phyloP scores from a whole-genome alignment of 2,329 filamentous ascomycete genomes.

The Lachnellula willkommii region DNA sequence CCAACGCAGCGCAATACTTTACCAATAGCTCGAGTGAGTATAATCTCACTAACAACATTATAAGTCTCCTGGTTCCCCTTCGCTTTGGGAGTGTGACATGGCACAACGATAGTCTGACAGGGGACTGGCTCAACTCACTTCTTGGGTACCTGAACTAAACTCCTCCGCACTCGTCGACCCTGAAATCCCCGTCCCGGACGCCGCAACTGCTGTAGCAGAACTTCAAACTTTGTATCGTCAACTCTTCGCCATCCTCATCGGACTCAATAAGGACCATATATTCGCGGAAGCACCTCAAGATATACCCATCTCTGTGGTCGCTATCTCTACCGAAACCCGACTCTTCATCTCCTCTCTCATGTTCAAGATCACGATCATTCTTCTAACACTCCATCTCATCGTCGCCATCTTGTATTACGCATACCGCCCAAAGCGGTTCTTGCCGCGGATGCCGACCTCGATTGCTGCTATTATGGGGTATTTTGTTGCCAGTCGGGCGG shows the following conservation, averaged over 20 bases:
- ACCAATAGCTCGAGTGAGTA: neutral
- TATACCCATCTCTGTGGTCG: neutral
- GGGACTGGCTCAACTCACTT: constrained; percentile 46
- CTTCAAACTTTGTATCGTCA: constrained; percentile 32
- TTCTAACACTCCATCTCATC: constrained; percentile 41
- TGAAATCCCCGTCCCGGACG: constrained; percentile 28
- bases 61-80: constrained; percentile 21
- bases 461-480: constrained; percentile 44
- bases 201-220: constrained; percentile 21
- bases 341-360: constrained; percentile 46
- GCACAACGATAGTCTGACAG: constrained; percentile 44
- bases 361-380: constrained; percentile 39
- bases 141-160: constrained; percentile 30
- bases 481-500: constrained; percentile 42
- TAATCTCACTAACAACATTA: neutral
- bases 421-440: constrained; percentile 35
- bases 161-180: constrained; percentile 35
- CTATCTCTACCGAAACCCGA: constrained; percentile 31
- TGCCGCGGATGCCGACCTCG: constrained; percentile 48
- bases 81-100: constrained; percentile 8
- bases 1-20: constrained; percentile 4
- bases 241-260: constrained; percentile 41
- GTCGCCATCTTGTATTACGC: constrained; percentile 41
- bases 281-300: constrained; percentile 28
- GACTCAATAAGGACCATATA: constrained; percentile 36